A percentile compares a stretch with the other conserved stretches of the same genome.
These are phyloP conservation scores for Cucurbitaria berberidis DNA, from an alignment of 2,329 filamentous ascomycete genomes.

Conservation along the genomic window DNA sequence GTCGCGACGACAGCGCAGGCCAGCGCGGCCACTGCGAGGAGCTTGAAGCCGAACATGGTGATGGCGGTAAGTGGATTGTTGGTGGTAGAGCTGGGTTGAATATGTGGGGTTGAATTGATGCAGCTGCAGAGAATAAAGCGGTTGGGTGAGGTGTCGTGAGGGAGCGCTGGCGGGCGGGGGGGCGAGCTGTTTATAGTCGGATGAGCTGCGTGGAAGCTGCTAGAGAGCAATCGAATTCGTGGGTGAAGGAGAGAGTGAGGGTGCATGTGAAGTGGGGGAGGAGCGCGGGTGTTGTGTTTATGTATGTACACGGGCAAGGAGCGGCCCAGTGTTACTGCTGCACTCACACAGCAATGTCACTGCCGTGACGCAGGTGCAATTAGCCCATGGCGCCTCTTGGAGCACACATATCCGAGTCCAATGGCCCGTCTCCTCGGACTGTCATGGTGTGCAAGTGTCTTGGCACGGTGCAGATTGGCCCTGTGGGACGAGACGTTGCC, in stretches of 20 bases:
- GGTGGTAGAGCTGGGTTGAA: constrained; percentile 26
- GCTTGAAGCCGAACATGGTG: constrained; percentile 37
- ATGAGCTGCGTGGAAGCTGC: constrained; percentile 9
- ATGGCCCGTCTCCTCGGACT: not conserved
- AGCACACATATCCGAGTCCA: not conserved
- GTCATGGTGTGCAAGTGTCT: not conserved
- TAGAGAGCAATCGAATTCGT: constrained; percentile 7
- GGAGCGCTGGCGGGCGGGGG: constrained; percentile 9
- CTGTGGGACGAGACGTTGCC: constrained; percentile 1
- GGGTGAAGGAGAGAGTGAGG: constrained; percentile 21
- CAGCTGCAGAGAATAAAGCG: constrained; percentile 26
- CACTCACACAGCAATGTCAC: constrained; percentile 13
- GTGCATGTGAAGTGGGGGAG: not conserved
- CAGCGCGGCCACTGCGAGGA: constrained; percentile 28
- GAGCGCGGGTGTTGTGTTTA: constrained; percentile 10
- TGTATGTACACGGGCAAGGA: constrained; percentile 6
- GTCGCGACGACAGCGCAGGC: constrained; percentile 25
- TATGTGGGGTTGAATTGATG: constrained; percentile 28
- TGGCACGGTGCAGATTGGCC: not conserved
- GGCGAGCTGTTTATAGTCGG: constrained; percentile 20
- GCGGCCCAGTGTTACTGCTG: constrained; percentile 18
- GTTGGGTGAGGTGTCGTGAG: constrained; percentile 19
- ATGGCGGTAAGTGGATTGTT: constrained; percentile 20
- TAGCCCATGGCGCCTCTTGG: constrained; percentile 14
- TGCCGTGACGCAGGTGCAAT: constrained; percentile 20